phyloP scores from a whole-genome alignment of 768 basidiomycete species.

The Kondoa malvinella region DNA sequence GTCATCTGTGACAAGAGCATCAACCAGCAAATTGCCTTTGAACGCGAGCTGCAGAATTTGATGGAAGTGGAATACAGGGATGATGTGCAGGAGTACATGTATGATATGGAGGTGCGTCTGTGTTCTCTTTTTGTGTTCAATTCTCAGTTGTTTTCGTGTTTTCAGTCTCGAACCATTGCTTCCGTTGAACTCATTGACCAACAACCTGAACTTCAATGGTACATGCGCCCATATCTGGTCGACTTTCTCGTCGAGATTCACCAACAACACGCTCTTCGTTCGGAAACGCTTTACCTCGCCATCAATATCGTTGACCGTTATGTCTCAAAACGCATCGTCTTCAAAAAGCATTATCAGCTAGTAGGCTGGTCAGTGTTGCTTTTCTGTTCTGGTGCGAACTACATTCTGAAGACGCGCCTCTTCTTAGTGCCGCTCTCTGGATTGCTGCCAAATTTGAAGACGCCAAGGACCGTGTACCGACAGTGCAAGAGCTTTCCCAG shows the following conservation, averaged over 20 bases:
- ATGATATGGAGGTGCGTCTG: conserved; percentile 83
- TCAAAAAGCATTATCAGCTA: conserved; percentile 97
- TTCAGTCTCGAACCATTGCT: conserved; percentile 51
- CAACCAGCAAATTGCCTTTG: conserved; percentile 32
- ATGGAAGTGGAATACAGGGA: conserved; percentile 90
- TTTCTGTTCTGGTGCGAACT: background rate
- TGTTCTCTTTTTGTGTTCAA: background rate
- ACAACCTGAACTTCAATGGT: conserved; percentile 97
- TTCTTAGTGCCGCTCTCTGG: conserved; percentile 62
- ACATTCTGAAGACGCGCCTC: background rate
- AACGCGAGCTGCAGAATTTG: conserved; percentile 51
- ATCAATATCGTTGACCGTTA: conserved; percentile 99
- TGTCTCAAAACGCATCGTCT: conserved; percentile 93
- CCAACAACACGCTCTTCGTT: conserved; percentile 89
- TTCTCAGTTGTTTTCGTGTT: conserved; percentile 16
- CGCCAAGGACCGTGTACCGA: conserved; percentile 92
- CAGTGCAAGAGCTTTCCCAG: conserved; percentile 79
- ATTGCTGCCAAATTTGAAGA: conserved; percentile 99
- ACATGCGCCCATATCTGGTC: conserved; percentile 96
- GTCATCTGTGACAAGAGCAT: background rate
- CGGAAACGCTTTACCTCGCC: conserved; percentile 94
- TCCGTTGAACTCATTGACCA: conserved; percentile 95
- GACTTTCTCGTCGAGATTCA: conserved; percentile 99
- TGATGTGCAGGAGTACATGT: conserved; percentile 86
- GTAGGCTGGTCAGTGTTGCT: conserved; percentile 51